phyloP scores from a whole-genome alignment of 208 protist species.

The Wallacemonas sp. region DNA sequence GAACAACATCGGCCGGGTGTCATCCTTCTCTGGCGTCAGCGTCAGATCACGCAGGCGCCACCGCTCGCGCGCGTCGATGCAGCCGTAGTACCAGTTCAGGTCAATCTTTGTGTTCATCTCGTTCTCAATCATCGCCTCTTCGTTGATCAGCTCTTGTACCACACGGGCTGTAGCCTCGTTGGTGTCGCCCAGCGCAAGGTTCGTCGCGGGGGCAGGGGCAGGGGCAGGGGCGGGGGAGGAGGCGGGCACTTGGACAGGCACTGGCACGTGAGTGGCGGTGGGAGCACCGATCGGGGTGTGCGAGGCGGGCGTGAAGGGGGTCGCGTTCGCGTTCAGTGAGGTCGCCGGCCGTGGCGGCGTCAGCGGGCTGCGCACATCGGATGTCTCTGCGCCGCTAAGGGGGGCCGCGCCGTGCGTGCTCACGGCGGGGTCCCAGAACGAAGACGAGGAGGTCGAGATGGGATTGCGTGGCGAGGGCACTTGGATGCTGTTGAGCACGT shows the following conservation, averaged over 20 bases:
- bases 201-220: neutral
- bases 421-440: neutral
- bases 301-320: too few species aligned
- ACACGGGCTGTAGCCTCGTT: conserved; percentile 17
- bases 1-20: conserved; percentile 46
- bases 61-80: conserved; percentile 54
- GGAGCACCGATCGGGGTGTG: too few species aligned
- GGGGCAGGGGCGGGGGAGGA: neutral
- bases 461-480: neutral
- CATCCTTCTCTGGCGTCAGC: conserved; percentile 56
- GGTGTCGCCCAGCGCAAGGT: neutral
- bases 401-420: too few species aligned
- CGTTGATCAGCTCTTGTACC: conserved; percentile 41
- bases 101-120: conserved; percentile 45
- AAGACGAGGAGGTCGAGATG: neutral
- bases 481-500: conserved; percentile 1
- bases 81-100: conserved; percentile 75
- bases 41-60: conserved; percentile 67
- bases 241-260: neutral
- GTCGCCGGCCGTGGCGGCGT: too few species aligned
- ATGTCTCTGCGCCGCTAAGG: too few species aligned
- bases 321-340: too few species aligned
- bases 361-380: too few species aligned
- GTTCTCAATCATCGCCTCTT: conserved; percentile 32
- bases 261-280: too few species aligned